Percentiles rank a stretch among this genome's conserved stretches.
phyloP scores from a whole-genome alignment of 768 basidiomycete species.

The Collybia nuda region DNA sequence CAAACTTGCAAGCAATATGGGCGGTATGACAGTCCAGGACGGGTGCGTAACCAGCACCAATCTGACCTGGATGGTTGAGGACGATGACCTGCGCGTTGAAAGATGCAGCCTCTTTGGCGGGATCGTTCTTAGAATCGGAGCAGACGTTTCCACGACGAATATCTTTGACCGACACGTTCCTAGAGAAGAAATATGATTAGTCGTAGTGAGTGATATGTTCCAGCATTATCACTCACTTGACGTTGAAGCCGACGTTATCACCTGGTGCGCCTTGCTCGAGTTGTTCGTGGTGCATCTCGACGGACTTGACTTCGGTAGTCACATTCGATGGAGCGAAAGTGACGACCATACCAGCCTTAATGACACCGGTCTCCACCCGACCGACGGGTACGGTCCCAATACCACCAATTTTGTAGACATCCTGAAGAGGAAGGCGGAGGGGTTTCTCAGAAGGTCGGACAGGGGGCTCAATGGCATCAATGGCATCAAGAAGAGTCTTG shows the following conservation, averaged over 20 bases:
- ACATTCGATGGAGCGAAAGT: constrained; percentile 96
- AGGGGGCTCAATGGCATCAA: constrained; percentile 99
- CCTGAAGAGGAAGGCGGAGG: constrained; percentile 99
- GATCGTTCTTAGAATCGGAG: constrained; percentile 99
- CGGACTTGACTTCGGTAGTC: constrained; percentile 99
- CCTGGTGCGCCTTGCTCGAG: constrained; percentile 92
- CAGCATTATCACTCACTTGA: constrained; percentile 62
- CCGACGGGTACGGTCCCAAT: constrained; percentile 99
- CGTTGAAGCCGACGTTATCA: constrained; percentile 99
- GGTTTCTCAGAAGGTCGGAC: constrained; percentile 97
- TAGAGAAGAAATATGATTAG: constrained; percentile 25
- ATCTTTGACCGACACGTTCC: constrained; percentile 99
- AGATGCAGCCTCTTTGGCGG: constrained; percentile 97
- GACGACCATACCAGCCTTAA: constrained; percentile 99
- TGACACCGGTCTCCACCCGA: constrained; percentile 99
- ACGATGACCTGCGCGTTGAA: constrained; percentile 99
- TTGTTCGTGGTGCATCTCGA: constrained; percentile 99
- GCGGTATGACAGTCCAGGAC: constrained; percentile 99
- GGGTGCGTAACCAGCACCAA: constrained; percentile 97
- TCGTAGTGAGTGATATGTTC: not conserved
- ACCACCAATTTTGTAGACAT: constrained; percentile 99
- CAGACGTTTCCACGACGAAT: constrained; percentile 99
- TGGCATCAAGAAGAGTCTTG: constrained; percentile 99
- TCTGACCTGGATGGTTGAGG: constrained; percentile 99
- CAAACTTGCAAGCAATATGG: constrained; percentile 99